Conservation (phyloP, 2,329 filamentous ascomycete species). For the Fusarium sororula region DNA sequence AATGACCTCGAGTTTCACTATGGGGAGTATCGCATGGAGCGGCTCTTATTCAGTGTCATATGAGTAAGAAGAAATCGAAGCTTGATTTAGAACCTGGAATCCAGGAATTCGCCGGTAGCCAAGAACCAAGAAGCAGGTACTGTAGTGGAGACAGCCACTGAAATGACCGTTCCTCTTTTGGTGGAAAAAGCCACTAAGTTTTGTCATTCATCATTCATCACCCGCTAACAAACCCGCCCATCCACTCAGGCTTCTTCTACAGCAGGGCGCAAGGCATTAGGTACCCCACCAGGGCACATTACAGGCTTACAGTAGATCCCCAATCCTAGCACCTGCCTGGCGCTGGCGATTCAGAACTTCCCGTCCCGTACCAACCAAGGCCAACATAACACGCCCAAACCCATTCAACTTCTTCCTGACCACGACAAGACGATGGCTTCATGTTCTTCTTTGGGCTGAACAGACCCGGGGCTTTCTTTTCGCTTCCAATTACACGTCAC, state of each 20-base stretch:
- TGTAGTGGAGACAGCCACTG: conserved; percentile 14
- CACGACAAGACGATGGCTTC: conserved; percentile 21
- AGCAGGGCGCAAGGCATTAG: conserved; percentile 3
- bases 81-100: conserved; percentile 4
- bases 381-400: conserved; percentile 3
- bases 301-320: conserved; percentile 13
- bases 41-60: neutral
- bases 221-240: neutral
- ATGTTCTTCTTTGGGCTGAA: conserved; percentile 9
- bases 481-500: conserved; percentile 3
- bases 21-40: neutral
- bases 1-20: neutral
- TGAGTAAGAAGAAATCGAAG: conserved; percentile 4
- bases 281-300: conserved; percentile 24
- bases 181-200: conserved; percentile 21
- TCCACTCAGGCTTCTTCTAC: neutral
- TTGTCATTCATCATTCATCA: conserved; percentile 17
- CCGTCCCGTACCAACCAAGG: neutral
- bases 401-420: neutral
- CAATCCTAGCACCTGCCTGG: conserved; percentile 21
- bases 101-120: conserved; percentile 8
- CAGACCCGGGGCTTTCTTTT: neutral
- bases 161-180: conserved; percentile 5
- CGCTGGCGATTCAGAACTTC: conserved; percentile 1
- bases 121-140: conserved; percentile 11